Evolutionary conservation across 208 protist genomes (phyloP), one percentile per base, ranked within the genome.

Genomic region (Crithidia brevicula): DNA sequence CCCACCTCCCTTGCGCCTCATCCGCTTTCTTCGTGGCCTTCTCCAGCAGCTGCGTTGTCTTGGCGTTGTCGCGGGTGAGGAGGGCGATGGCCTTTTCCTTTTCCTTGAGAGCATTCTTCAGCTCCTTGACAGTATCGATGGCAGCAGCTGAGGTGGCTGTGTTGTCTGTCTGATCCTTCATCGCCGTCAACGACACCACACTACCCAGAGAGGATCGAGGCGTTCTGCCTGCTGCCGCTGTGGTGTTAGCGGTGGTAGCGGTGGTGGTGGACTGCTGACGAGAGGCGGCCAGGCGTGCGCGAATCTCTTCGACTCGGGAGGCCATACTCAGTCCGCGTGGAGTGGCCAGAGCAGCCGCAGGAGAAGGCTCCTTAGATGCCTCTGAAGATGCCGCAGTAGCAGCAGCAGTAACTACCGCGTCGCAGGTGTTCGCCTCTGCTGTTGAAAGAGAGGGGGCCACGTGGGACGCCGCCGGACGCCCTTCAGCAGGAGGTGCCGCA

Each of bases 41-140:
- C 28, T 16, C 56, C 2, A 67, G 22, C 23, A 46, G 40, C 49
- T 63, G 46, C n/a, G 54, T 61, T 8, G 31, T 23, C 47, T 30
- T 60, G 3, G 40, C 57, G 36, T 61, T 11, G 16, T 68, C 65
- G 11, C 43, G 47, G 2, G 20, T 16, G 11, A 63, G 46, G 7
- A 22, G 28, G 5, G 30, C 28, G 34, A 72, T 0, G 18, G 67
- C 70, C 28, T 51, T 59, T 34, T 75, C 62, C 50, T 74, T 59
- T 15, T 69, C 67, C 53, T 54, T 63, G n/a, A 68, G 31, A 15
- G 38, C 33, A 38, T 45, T 38, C 4, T 43, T 36, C 16, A 59
- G 47, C 50, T 60, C 57, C 30, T 38, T 71, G 33, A 58, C 13
- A n/a, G n/a, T n/a, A n/a, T n/a, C n/a, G n/a, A n/a, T n/a, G n/a